These are phyloP conservation scores for Verticillium longisporum DNA, from an alignment of 2,329 filamentous ascomycete species.

Conservation along the genomic window DNA sequence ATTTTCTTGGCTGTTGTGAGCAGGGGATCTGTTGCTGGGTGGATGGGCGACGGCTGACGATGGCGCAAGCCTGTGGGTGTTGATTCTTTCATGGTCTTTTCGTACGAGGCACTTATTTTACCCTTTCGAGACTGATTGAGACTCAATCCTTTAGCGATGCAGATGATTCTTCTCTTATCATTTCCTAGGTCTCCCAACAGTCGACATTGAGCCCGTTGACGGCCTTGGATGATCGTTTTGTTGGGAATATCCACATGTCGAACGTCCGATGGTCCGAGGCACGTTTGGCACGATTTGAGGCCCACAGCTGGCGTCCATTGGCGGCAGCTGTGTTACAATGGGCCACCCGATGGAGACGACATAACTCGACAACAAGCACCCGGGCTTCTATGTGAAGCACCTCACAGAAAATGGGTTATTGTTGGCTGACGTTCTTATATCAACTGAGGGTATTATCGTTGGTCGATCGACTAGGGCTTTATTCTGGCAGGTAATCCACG, in stretches of 20 bases:
- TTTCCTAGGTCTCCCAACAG: neutral
- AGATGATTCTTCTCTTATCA: neutral
- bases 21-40: neutral
- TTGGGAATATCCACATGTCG: neutral
- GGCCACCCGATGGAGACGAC: neutral
- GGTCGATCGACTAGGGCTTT: neutral
- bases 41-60: neutral
- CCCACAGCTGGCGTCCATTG: neutral
- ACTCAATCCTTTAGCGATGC: neutral
- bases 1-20: constrained; percentile 20
- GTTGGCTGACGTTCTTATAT: no score
- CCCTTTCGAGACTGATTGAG: no score
- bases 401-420: no score
- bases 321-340: neutral
- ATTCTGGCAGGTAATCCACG: constrained; percentile 24
- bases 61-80: neutral
- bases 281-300: neutral
- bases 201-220: neutral
- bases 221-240: neutral
- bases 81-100: neutral
- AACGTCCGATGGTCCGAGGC: neutral
- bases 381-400: no score
- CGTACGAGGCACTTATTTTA: neutral
- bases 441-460: neutral
- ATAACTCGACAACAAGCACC: neutral